Base-by-base conservation (phyloP, 2,329 filamentous ascomycete species). In the Nigrospora osmanthi region DNA sequence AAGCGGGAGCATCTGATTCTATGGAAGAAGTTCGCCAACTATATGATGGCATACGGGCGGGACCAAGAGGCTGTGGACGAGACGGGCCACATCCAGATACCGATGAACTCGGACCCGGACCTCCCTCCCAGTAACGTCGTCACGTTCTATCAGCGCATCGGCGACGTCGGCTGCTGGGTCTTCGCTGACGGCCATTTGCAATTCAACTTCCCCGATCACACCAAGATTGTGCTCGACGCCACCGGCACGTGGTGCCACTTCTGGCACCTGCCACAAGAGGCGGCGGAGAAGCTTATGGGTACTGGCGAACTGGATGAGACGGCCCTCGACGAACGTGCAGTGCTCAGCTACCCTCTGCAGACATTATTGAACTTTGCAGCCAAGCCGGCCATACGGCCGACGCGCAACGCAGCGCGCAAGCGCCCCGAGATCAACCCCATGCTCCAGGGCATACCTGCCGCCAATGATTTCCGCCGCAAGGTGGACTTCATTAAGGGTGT, bases 121-220 rank as follows among this genome's bases (percentile, higher is more conserved):
- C 69, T 67, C 56, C 59, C 78, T 31, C 63, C 69, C 34, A 66
- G 70, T 34, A 79, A 82, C 51, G 68, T 89, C 42, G 83, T 90
- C 38, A 86, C 82, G 1, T 90, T 90, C 53, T 91, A 90, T 60
- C 87, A 91, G 66, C 75, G 87, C 40, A 83, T 88, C 48, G 86
- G 87, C 37, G 86, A 87, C 55, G 85, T 90, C 30, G 85, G 86
- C 14, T 85, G 87, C 63, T 90, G 86, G 86, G 81, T 82, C 41
- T 91, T 91, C 56, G 79, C 78, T 45, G 86, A 91, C 59, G 87
- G 87, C 3, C 85, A 87, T 55, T 74, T 90, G 52, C 86, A 89
- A 78, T 87, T 91, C 66, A 91, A 93, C 66, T 93, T 93, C 62
- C 87, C 87, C 3, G 87, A 93, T 54, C 87, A 93, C 62, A 91